Base-by-base conservation (phyloP, 768 basidiomycete species). In the Macrolepiota albuminosa region DNA sequence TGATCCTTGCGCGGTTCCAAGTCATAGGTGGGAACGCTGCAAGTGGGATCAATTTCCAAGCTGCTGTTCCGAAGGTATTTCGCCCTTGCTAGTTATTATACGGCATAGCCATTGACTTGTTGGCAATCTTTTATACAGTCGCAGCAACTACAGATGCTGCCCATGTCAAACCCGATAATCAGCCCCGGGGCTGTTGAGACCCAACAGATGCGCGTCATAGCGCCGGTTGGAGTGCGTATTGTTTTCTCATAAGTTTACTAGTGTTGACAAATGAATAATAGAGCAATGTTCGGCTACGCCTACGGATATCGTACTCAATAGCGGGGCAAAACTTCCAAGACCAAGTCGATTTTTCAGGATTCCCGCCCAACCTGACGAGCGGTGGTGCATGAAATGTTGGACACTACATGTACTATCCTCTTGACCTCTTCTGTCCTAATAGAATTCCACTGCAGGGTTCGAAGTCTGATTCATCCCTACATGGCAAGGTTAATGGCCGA, bases 71-170 rank as follows among this genome's bases (percentile, higher is more conserved):
- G 4, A 96, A 93, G 83, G 95, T 93, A 61, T 31, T 59, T 57
- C 31, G 18, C 46, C 45, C 49, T 60, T 71, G 56, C 18, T 6
- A 24, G n/a, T 36, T 40, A 24, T 42, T 5, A 26, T 1, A 13
- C 29, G 21, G 13, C 13, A 26, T 16, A 8, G 24, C n/a, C 10
- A 2, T 13, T 60, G 48, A 21, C 9, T n/a, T 11, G 37, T 42
- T 51, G 42, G 33, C 40, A 33, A 18, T 42, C 51, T 36, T 16
- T 45, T 58, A 49, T 58, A 3, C 68, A 98, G 93, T 91, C 95
- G 0, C 95, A 97, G 74, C 95, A 97, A 71, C 73, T 99, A 58
- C 95, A 98, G 72, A 99, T 99, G 96, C 80, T 94, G 59, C 93
- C 96, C 6, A 98, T 98, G 90, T 94, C 94, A 6, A 94, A 88